These are phyloP conservation scores for Cryphonectria japonica DNA, from an alignment of 2,329 filamentous ascomycete genomes.

Conservation along the genomic window DNA sequence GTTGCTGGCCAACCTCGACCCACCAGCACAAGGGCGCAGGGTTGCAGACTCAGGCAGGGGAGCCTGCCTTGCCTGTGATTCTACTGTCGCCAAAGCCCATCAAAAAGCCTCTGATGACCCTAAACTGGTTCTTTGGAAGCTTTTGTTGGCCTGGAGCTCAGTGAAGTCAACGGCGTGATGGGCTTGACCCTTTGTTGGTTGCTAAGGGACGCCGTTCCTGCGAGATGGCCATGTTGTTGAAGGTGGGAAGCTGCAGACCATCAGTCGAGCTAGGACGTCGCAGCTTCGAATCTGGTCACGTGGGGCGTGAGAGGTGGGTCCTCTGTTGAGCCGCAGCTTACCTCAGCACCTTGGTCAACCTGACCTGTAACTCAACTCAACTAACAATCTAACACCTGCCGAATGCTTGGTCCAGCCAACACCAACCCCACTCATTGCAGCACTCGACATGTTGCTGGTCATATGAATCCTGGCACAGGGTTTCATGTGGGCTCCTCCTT, in stretches of 20 bases:
- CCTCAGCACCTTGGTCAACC: conserved; percentile 1
- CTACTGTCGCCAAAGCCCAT: conserved; percentile 21
- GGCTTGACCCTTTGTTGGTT: conserved; percentile 15
- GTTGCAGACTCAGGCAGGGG: conserved; percentile 29
- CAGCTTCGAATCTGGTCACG: conserved; percentile 19
- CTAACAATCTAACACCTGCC: background rate
- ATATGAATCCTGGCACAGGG: background rate
- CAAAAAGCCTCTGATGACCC: conserved; percentile 7
- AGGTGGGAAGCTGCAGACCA: conserved; percentile 19
- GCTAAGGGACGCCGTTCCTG: conserved; percentile 3
- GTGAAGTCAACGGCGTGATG: conserved; percentile 6
- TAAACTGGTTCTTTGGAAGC: conserved; percentile 9
- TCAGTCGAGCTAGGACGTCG: conserved; percentile 14
- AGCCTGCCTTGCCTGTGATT: conserved; percentile 29
- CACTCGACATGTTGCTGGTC: background rate
- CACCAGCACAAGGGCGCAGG: conserved; percentile 4
- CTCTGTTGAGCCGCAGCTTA: conserved; percentile 12
- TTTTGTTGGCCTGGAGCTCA: background rate
- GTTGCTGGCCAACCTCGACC: background rate
- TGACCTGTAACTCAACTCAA: background rate
- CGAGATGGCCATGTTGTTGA: conserved; percentile 13
- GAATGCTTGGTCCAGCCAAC: background rate
- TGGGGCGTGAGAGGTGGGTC: conserved; percentile 1
- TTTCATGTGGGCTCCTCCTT: too few species aligned
- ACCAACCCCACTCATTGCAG: background rate